Evolutionary conservation across 129 eudicot species (phyloP).

Genomic region (Helichrysum umbraculigerum): DNA sequence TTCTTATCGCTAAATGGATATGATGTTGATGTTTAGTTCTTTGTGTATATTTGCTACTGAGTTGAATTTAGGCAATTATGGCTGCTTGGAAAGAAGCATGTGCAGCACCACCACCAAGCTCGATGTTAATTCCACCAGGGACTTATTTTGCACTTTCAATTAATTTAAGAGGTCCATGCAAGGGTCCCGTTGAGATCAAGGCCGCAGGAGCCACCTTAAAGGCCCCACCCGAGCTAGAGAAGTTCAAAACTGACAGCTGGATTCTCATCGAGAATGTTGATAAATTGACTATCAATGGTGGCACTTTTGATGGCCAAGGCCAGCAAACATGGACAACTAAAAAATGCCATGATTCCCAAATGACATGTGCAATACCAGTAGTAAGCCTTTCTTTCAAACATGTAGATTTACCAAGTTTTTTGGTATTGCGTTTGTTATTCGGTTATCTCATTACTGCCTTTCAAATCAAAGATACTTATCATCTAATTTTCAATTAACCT

Average conservation of each 20-base stretch:
- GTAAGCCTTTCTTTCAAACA: conserved; percentile 34
- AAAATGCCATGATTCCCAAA: conserved; percentile 15
- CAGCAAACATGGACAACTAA: conserved; percentile 43
- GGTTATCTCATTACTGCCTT: not conserved
- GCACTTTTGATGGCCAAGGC: conserved; percentile 61
- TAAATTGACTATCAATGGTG: conserved; percentile 39
- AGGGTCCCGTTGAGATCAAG: conserved; percentile 36
- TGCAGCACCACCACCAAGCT: conserved; percentile 29
- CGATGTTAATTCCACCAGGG: conserved; percentile 41
- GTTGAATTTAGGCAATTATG: conserved; percentile 36
- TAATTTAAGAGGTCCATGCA: conserved; percentile 43
- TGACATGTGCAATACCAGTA: conserved; percentile 20
- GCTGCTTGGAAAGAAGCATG: conserved; percentile 57
- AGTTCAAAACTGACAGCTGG: conserved; percentile 37
- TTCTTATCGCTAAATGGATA: not conserved
- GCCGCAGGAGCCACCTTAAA: conserved; percentile 37
- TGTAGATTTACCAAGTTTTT: not conserved
- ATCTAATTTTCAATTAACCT: not conserved
- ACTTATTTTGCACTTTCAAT: conserved; percentile 30
- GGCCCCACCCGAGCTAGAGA: conserved; percentile 38
- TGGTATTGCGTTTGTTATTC: not conserved
- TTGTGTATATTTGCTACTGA: not conserved
- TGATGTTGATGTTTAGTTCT: not conserved
- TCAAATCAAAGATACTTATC: not conserved
- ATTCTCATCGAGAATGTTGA: conserved; percentile 35